Evolutionary conservation across 2,329 filamentous ascomycete species (phyloP), one percentile per base, ranked within the genome.

Genomic region (Calycina herbarum): DNA sequence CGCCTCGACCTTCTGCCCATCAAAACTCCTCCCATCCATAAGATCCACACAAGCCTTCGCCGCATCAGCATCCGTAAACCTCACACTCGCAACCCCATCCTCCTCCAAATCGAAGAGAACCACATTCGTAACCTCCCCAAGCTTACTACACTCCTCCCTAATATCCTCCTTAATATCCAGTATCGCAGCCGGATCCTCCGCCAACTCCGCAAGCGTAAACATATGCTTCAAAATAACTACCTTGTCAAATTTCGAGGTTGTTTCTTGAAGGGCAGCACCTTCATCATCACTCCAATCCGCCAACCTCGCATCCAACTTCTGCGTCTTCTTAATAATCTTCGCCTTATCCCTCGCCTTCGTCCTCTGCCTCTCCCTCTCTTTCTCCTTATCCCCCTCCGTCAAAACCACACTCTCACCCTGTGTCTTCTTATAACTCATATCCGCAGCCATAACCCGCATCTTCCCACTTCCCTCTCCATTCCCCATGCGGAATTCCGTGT

Each of bases 221-320:
- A 97, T 96, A 79, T 96, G 89, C 75, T 92, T 92, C 69, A 99
- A 80, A 65, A 98, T 89, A 33, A 97, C 94, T 17, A 92, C 82
- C 77, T 94, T 96, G 73, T 94, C 91, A 79, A 86, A 90, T 73
- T 82, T 83, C 15, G 82, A 82, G 68, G 78, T 83, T 8, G 82
- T 84, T 54, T 87, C 82, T n/a, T 84, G 82, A 29, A 87, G 73
- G 29, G 82, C 78, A 0, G 82, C 85, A 31, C 89, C 85, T 63
- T 94, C 90, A 76, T 98, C 94, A 74, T 97, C 94, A 74, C 93
- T 91, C 95, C 95, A 99, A 77, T 98, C 94, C 3, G 93, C 91
- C 40, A 98, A 86, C 79, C 94, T 94, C 59, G 93, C 94, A 73
- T 94, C 92, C 72, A 98, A 83, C 76, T 94, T 95, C 77, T 97